Percentiles rank a stretch among this genome's conserved stretches.
Conservation (phyloP, 768 basidiomycete species). For the Melanogaster broomeanus region DNA sequence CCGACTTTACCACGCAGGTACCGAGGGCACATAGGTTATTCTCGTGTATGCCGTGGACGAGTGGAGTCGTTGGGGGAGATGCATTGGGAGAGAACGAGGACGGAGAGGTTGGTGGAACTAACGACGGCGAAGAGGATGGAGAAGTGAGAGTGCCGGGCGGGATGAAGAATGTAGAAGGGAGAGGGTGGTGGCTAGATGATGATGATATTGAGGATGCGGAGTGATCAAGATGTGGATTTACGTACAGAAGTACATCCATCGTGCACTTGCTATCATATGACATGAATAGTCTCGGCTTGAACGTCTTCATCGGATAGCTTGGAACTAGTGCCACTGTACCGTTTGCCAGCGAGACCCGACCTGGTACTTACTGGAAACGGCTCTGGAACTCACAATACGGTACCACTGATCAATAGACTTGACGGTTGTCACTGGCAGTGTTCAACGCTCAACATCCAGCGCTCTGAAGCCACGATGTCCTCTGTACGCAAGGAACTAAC, state of each 20-base stretch:
- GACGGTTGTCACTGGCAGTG: too few species aligned
- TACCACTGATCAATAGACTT: too few species aligned
- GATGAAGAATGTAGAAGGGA: constrained; percentile 29
- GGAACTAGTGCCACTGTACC: too few species aligned
- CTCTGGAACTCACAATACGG: too few species aligned
- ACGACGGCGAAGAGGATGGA: constrained; percentile 25
- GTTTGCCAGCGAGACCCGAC: too few species aligned
- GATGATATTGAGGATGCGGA: constrained; percentile 58
- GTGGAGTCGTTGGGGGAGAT: constrained; percentile 22
- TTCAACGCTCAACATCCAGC: not conserved
- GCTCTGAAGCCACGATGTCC: constrained; percentile 7
- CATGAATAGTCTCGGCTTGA: too few species aligned
- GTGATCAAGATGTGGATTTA: constrained; percentile 6
- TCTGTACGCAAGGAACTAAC: not conserved
- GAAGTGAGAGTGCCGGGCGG: constrained; percentile 30
- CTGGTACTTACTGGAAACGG: too few species aligned
- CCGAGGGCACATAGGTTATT: constrained; percentile 48
- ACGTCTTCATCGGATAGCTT: too few species aligned
- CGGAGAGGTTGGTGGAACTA: constrained; percentile 23
- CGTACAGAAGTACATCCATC: not conserved
- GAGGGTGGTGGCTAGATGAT: constrained; percentile 52
- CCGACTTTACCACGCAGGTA: not conserved
- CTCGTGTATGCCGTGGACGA: constrained; percentile 51
- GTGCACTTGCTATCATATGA: too few species aligned
- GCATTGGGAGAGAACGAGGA: constrained; percentile 32